These are phyloP conservation scores for Blastobotrys americana DNA, from an alignment of 805 yeast genomes.

Conservation along the genomic window DNA sequence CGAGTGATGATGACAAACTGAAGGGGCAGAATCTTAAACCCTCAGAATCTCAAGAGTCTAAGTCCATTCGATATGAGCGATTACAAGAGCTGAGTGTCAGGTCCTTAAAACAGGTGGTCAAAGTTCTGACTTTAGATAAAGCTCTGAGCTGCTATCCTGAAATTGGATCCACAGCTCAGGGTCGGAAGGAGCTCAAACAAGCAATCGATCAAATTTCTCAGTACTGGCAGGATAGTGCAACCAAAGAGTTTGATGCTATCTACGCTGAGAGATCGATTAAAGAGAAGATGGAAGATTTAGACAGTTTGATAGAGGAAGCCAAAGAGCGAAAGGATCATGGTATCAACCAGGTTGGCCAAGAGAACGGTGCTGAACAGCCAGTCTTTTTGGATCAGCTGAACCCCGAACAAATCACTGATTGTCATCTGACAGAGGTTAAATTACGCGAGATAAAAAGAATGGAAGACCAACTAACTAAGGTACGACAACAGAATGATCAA, in stretches of 20 bases:
- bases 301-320: constrained; percentile 35
- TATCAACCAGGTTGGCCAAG: not conserved
- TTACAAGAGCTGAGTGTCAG: constrained; percentile 44
- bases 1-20: too few relatives aligned
- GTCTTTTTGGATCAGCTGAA: constrained; percentile 24
- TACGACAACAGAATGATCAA: constrained; percentile 7
- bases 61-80: constrained; percentile 41
- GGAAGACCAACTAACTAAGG: constrained; percentile 4
- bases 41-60: too few relatives aligned
- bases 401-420: constrained; percentile 26
- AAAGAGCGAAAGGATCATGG: not conserved
- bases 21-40: too few relatives aligned
- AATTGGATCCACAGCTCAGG: constrained; percentile 41
- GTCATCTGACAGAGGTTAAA: constrained; percentile 24
- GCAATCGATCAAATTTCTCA: constrained; percentile 47
- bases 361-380: constrained; percentile 11
- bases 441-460: constrained; percentile 18
- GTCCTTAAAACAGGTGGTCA: constrained; percentile 49
- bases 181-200: constrained; percentile 37
- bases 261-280: constrained; percentile 40
- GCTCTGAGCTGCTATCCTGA: constrained; percentile 49
- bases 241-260: constrained; percentile 48
- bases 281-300: constrained; percentile 34
- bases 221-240: constrained; percentile 43
- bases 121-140: constrained; percentile 44